These are phyloP conservation scores for Fusarium oligoseptatum DNA, from an alignment of 2,329 filamentous ascomycete species.

Conservation along the genomic window DNA sequence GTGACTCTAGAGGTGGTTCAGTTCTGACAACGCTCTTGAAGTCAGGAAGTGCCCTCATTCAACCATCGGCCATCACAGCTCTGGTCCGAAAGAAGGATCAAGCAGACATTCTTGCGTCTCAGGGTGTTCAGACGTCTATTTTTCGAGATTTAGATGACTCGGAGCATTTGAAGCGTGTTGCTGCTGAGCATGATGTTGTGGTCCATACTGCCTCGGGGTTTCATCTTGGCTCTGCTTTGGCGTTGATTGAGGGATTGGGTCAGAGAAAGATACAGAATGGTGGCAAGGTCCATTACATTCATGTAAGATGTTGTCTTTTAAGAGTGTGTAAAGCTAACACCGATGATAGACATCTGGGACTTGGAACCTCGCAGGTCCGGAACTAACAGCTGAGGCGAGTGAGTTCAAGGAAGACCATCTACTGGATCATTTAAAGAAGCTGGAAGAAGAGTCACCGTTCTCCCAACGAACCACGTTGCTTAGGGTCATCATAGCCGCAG, in stretches of 20 bases:
- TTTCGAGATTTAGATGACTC: not conserved
- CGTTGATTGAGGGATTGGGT: not conserved
- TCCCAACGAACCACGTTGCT: not conserved
- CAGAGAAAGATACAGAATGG: not conserved
- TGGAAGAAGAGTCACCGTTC: not conserved
- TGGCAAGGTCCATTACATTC: not conserved
- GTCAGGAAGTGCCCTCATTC: not conserved
- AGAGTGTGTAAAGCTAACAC: not conserved
- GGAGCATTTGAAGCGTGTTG: not conserved
- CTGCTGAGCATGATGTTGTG: not conserved
- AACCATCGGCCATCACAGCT: conserved; percentile 4
- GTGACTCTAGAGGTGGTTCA: conserved; percentile 10
- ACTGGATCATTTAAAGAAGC: not conserved
- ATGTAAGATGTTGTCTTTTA: not conserved
- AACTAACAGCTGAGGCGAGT: not conserved
- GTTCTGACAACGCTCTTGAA: conserved; percentile 19
- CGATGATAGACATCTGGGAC: not conserved
- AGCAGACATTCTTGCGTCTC: not conserved
- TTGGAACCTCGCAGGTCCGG: not conserved
- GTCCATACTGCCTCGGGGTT: not conserved
- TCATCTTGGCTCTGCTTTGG: not conserved
- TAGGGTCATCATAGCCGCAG: not conserved
- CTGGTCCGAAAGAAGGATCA: conserved; percentile 17
- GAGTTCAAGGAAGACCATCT: not conserved
- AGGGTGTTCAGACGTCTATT: not conserved